phyloP scores from a whole-genome alignment of 148 eudicot species.

The Polygonum maritimum region DNA sequence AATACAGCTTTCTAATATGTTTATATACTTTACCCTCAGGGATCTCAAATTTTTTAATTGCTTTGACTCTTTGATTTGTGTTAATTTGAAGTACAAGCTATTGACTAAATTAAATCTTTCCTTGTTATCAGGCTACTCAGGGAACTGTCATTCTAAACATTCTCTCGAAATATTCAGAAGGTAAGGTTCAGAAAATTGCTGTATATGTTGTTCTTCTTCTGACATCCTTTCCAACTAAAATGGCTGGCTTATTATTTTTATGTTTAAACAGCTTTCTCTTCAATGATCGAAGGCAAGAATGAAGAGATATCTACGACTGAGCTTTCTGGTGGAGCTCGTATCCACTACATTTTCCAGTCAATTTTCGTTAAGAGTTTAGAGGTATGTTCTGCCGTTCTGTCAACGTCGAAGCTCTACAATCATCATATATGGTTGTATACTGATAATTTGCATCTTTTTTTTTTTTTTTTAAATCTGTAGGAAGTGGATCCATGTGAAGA shows the following conservation, averaged over 20 bases:
- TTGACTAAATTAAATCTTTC: background rate
- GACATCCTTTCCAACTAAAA: background rate
- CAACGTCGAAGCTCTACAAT: too few relatives aligned
- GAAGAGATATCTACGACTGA: constrained; percentile 32
- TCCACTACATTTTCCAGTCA: constrained; percentile 40
- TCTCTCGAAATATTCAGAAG: constrained; percentile 27
- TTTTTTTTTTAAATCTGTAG: constrained; percentile 11
- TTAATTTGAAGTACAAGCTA: background rate
- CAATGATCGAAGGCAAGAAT: constrained; percentile 42
- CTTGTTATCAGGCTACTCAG: constrained; percentile 18
- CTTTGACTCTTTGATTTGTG: background rate
- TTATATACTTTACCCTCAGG: background rate
- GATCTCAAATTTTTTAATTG: background rate
- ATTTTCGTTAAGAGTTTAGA: constrained; percentile 36
- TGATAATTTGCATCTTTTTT: background rate
- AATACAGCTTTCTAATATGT: background rate
- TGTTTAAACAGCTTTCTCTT: constrained; percentile 23
- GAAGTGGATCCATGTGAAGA: constrained; percentile 45
- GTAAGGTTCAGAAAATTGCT: constrained; percentile 15
- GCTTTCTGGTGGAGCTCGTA: constrained; percentile 42
- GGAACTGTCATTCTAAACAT: constrained; percentile 21
- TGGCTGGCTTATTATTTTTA: background rate
- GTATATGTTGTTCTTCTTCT: too few relatives aligned
- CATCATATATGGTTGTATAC: background rate
- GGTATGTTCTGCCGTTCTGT: constrained; percentile 17